Conservation (phyloP, 768 basidiomycete species). For the Boletus reticulatus region DNA sequence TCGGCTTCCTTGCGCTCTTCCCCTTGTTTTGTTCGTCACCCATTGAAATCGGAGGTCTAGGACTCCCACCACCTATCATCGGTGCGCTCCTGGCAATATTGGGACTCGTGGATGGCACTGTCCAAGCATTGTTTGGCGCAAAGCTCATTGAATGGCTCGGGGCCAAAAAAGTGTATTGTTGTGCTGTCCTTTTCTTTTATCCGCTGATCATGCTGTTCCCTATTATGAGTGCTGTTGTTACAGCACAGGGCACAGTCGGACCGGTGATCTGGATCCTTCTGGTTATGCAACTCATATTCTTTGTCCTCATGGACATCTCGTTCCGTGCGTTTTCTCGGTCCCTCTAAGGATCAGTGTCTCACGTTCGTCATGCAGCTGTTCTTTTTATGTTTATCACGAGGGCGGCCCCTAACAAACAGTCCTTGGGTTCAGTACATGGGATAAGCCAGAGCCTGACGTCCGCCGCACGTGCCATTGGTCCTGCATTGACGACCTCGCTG, state of each 20-base stretch:
- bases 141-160: background rate
- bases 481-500: constrained; percentile 43
- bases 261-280: constrained; percentile 39
- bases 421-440: constrained; percentile 58
- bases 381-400: constrained; percentile 53
- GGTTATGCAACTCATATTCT: constrained; percentile 21
- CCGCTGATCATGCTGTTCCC: constrained; percentile 45
- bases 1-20: constrained; percentile 35
- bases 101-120: background rate
- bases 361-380: constrained; percentile 30
- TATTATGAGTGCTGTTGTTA: constrained; percentile 40
- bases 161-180: constrained; percentile 39
- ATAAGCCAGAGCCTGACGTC: constrained; percentile 49
- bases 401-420: constrained; percentile 49
- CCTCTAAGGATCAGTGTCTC: too few species aligned
- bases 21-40: constrained; percentile 49
- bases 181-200: constrained; percentile 36
- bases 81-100: constrained; percentile 37
- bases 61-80: constrained; percentile 39
- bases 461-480: constrained; percentile 47
- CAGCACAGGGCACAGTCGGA: constrained; percentile 29
- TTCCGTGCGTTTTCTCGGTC: constrained; percentile 30
- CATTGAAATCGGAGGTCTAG: constrained; percentile 41
- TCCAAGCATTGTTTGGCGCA: background rate
- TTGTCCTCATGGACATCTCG: constrained; percentile 37